Evolutionary conservation across 495 filamentous ascomycete genomes (phyloP), one percentile per base, ranked within the genome.

Genomic region (Aspergillus steynii): DNA sequence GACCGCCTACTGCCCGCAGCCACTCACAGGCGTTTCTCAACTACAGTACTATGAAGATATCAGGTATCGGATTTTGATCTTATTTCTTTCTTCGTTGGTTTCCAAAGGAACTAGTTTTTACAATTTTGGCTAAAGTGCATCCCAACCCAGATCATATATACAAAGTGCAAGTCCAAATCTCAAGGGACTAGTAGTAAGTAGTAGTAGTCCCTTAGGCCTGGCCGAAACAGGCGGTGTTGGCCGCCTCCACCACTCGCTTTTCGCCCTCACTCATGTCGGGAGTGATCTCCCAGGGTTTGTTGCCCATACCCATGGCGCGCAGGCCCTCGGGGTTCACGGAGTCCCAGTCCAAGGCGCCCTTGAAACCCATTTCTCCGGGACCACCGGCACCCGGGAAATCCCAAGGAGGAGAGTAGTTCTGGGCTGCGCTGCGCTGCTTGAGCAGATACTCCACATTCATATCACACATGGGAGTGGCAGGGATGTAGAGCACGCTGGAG

Each of bases 401-500:
- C 88, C 88, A 67, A 70, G 81, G 71, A 12, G 77, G 76, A 12
- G 77, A 80, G 61, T 78, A 77, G 15, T 57, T 45, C 9, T 74
- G 65, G 7, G 77, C 76, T 37, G 86, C 82, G 49, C 86, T 79
- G 29, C 86, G 82, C 71, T 96, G 92, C 25, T 86, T 82, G 1
- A 74, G 73, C 4, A 95, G 76, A 70, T 92, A 93, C 27, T 81
- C 68, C 0, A 87, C 84, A 71, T 92, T 97, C 56, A 78, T 72
- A 60, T 91, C 85, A 15, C 90, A 94, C 7, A 92, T 80, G 2
- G 93, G 92, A 50, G 89, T 93, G 7, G 89, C 85, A 0, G 93
- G 93, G 58, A 97, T 96, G 65, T 97, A 96, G 46, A 97, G 67
- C 1, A 96, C 93, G 51, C 87, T 90, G 0, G 87, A 88, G 68